Conservation (phyloP, 2,329 filamentous ascomycete genomes). For the Didymella segeticola region DNA sequence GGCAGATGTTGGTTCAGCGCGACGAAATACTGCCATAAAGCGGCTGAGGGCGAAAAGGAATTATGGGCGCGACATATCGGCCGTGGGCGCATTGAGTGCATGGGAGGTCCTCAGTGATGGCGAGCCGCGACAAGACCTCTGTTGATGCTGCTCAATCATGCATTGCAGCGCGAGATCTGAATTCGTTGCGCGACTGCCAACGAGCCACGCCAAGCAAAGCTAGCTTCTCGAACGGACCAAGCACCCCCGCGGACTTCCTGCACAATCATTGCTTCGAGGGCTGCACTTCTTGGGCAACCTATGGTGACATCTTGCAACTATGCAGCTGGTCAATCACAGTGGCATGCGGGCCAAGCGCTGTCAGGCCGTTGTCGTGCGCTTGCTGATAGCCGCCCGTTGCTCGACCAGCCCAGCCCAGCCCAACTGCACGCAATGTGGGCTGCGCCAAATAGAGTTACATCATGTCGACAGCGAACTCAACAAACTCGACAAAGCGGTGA, state of each 20-base stretch:
- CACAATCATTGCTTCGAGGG: slow-evolving; percentile 10
- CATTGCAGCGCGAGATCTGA: slow-evolving; percentile 2
- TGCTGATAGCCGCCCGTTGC: not conserved
- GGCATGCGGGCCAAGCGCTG: slow-evolving; percentile 1
- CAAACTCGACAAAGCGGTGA: slow-evolving; percentile 18
- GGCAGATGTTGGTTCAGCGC: slow-evolving; percentile 18
- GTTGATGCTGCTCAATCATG: slow-evolving; percentile 6
- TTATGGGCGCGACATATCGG: slow-evolving; percentile 44
- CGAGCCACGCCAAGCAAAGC: slow-evolving; percentile 27
- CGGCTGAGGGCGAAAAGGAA: slow-evolving; percentile 39
- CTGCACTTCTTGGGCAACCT: not conserved
- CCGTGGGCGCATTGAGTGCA: slow-evolving; percentile 33
- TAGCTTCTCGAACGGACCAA: slow-evolving; percentile 19
- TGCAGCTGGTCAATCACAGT: not conserved
- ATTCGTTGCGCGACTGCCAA: slow-evolving; percentile 11
- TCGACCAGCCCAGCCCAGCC: not conserved
- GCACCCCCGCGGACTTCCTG: slow-evolving; percentile 20
- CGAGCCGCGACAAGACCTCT: slow-evolving; percentile 8
- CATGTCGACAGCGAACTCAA: slow-evolving; percentile 23
- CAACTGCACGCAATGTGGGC: slow-evolving; percentile 13
- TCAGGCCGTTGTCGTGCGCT: not conserved
- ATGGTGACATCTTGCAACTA: not conserved
- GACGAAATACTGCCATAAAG: slow-evolving; percentile 46
- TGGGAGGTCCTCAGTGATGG: slow-evolving; percentile 26
- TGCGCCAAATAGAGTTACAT: slow-evolving; percentile 25